Conservation (phyloP, 805 yeast genomes). For the Myxozyma monticola region DNA sequence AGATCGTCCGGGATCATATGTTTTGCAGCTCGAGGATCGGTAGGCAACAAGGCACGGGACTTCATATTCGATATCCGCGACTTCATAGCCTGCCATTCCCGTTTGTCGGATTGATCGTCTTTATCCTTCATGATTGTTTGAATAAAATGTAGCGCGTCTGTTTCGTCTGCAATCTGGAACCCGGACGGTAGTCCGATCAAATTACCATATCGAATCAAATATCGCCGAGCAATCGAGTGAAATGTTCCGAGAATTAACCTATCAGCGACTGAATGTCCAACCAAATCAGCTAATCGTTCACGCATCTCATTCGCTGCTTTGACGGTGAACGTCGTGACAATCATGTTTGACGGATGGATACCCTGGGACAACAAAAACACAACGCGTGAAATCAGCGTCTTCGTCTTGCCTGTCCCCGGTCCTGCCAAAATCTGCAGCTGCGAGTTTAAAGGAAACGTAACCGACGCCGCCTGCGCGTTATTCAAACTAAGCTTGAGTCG, state of each 20-base stretch:
- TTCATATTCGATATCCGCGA: constrained; percentile 20
- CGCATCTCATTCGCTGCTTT: constrained; percentile 88
- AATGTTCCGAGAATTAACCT: constrained; percentile 77
- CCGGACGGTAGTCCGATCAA: constrained; percentile 42
- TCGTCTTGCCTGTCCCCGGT: constrained; percentile 73
- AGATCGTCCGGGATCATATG: constrained; percentile 13
- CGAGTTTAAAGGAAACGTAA: constrained; percentile 43
- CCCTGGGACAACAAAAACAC: constrained; percentile 50
- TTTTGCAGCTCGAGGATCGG: neutral
- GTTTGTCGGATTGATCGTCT: constrained; percentile 6
- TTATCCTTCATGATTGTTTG: constrained; percentile 39
- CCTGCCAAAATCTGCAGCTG: constrained; percentile 60
- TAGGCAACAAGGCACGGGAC: constrained; percentile 22
- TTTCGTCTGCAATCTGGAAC: constrained; percentile 63
- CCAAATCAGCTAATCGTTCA: constrained; percentile 50
- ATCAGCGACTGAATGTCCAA: constrained; percentile 39
- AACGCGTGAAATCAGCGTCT: constrained; percentile 75
- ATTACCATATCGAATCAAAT: constrained; percentile 57
- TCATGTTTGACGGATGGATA: constrained; percentile 60
- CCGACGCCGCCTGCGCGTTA: constrained; percentile 49
- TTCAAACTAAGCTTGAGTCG: constrained; percentile 36
- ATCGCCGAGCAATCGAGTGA: constrained; percentile 73
- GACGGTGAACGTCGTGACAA: constrained; percentile 90
- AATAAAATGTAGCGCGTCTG: constrained; percentile 52
- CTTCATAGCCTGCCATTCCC: neutral